Evolutionary conservation across 225 moss, liverwort and hornwort genomes (phyloP).

Genomic region (Bryoerythrophyllum caledonicum): DNA sequence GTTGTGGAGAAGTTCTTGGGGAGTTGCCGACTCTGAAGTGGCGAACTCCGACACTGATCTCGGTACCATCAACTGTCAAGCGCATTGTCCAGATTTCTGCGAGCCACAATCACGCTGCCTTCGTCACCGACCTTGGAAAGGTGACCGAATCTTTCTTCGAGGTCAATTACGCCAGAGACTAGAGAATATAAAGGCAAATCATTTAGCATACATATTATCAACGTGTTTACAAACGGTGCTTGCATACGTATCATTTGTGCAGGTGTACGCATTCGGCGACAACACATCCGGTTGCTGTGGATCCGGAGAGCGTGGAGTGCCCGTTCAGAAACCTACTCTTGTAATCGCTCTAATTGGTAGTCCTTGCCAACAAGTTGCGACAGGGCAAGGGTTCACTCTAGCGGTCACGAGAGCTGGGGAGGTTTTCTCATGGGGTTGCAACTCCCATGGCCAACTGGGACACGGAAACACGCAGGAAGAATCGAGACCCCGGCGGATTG

Average conservation of each 20-base stretch:
- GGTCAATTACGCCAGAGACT: not conserved
- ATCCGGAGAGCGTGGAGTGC: slow-evolving; percentile 53
- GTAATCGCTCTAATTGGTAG: slow-evolving; percentile 52
- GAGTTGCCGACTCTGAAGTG: slow-evolving; percentile 44
- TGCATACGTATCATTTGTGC: slow-evolving; percentile 9
- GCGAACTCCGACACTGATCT: slow-evolving; percentile 41
- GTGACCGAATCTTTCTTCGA: slow-evolving; percentile 25
- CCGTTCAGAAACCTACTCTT: slow-evolving; percentile 54
- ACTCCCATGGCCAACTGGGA: slow-evolving; percentile 81
- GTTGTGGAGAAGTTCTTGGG: slow-evolving; percentile 61
- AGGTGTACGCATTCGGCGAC: slow-evolving; percentile 80
- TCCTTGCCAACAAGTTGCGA: slow-evolving; percentile 76
- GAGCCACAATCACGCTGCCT: slow-evolving; percentile 66
- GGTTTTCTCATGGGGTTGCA: slow-evolving; percentile 86
- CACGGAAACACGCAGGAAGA: slow-evolving; percentile 72
- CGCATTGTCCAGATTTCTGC: slow-evolving; percentile 73
- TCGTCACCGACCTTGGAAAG: slow-evolving; percentile 64
- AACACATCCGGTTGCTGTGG: slow-evolving; percentile 52
- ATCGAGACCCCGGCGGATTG: slow-evolving; percentile 53
- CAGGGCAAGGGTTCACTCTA: slow-evolving; percentile 72
- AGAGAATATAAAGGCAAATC: not conserved
- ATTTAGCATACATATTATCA: not conserved
- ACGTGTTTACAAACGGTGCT: not conserved
- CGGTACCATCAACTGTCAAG: slow-evolving; percentile 25
- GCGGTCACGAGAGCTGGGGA: slow-evolving; percentile 63